phyloP scores from a whole-genome alignment of 2,329 filamentous ascomycete genomes.

The Alternaria brassicae region DNA sequence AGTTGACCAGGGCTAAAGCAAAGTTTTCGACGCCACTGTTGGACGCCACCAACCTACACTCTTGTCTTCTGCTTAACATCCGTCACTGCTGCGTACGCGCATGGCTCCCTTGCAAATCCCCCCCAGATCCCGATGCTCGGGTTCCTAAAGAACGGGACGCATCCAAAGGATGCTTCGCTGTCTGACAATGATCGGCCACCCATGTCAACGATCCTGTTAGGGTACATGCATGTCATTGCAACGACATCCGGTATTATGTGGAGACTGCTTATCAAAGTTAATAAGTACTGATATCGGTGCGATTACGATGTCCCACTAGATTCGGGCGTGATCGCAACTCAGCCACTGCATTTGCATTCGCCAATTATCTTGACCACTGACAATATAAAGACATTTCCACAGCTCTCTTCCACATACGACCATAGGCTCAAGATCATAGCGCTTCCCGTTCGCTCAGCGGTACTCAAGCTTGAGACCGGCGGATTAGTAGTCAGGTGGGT shows the following conservation, averaged over 20 bases:
- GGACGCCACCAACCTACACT: slow-evolving; percentile 5
- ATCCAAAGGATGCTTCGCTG: slow-evolving; percentile 10
- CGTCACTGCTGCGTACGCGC: neutral
- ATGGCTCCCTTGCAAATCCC: neutral
- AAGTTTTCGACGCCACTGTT: neutral
- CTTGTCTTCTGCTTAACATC: neutral
- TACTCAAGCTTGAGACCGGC: slow-evolving; percentile 9
- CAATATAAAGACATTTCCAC: neutral
- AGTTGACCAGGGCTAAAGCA: slow-evolving; percentile 1
- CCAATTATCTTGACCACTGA: neutral
- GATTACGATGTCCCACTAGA: neutral
- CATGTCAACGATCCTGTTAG: slow-evolving; percentile 21
- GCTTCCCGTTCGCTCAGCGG: slow-evolving; percentile 16
- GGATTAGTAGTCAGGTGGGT: slow-evolving; percentile 17
- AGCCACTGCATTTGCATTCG: neutral
- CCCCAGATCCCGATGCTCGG: slow-evolving; percentile 16
- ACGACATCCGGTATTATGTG: slow-evolving; percentile 1
- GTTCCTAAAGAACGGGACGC: slow-evolving; percentile 13
- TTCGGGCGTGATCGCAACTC: neutral
- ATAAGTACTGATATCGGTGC: neutral
- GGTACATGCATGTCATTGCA: slow-evolving; percentile 13
- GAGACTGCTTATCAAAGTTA: neutral
- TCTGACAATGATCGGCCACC: slow-evolving; percentile 17
- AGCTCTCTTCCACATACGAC: slow-evolving; percentile 6
- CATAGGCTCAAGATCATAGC: slow-evolving; percentile 5